phyloP scores from a whole-genome alignment of 139 green algal genomes.

The Chlamydomonas schloesseri region DNA sequence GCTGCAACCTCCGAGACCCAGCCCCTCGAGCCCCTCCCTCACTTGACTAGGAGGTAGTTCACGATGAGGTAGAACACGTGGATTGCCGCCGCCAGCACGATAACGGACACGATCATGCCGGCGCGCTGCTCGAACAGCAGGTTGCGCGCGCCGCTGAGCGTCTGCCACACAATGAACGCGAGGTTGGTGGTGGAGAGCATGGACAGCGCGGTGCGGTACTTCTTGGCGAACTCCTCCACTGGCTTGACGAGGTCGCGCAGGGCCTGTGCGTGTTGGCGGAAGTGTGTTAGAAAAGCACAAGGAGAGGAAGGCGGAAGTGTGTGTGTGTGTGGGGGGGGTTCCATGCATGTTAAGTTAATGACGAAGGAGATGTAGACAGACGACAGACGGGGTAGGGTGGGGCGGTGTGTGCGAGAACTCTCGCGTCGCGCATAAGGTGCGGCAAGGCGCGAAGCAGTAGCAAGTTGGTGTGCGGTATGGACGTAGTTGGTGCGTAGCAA shows the following conservation, averaged over 20 bases:
- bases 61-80: conserved; percentile 74
- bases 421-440: no score
- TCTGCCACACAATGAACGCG: conserved; percentile 86
- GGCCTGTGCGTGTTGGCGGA: background rate
- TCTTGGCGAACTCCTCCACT: conserved; percentile 54
- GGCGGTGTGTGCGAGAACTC: no score
- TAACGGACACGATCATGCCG: conserved; percentile 68
- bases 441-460: no score
- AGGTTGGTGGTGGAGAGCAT: conserved; percentile 73
- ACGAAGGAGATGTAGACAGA: no score
- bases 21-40: no score
- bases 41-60: conserved; percentile 49
- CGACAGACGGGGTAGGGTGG: no score
- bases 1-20: no score
- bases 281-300: no score
- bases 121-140: conserved; percentile 62
- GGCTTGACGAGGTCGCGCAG: conserved; percentile 35
- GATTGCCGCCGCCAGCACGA: conserved; percentile 60
- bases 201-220: conserved; percentile 61
- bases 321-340: background rate
- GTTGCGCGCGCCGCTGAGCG: conserved; percentile 61
- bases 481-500: no score
- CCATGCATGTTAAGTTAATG: no score
- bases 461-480: no score
- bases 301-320: background rate